These are phyloP conservation scores for Ochromonas danica DNA, from an alignment of 108 stramenopile species.

Conservation along the genomic window DNA sequence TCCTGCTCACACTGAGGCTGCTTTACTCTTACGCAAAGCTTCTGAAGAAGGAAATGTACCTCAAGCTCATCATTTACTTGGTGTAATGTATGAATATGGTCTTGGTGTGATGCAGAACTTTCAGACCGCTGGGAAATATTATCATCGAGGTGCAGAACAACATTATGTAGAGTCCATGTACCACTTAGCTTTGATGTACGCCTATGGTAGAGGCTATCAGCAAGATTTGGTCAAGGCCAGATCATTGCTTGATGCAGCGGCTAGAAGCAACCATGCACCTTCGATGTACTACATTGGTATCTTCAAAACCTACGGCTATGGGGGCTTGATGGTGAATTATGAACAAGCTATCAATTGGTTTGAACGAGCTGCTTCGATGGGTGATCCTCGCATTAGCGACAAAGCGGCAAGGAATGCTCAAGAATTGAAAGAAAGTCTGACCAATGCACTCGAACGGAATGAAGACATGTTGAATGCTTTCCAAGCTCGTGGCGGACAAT, in stretches of 20 bases:
- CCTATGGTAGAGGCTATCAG: constrained; percentile 10
- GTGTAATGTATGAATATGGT: constrained; percentile 27
- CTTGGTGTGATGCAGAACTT: background rate
- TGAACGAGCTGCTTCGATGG: constrained; percentile 19
- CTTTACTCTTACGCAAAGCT: background rate
- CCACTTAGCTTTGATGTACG: constrained; percentile 29
- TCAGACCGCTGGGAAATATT: background rate
- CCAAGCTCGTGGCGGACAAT: no score
- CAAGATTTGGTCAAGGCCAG: background rate
- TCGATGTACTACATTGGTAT: constrained; percentile 30
- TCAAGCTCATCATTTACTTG: constrained; percentile 21
- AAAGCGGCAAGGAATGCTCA: background rate
- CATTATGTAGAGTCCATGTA: constrained; percentile 5
- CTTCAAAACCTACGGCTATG: constrained; percentile 33
- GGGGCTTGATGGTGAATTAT: constrained; percentile 8
- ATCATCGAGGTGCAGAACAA: background rate
- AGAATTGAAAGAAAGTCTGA: background rate
- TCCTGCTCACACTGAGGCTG: constrained; percentile 2
- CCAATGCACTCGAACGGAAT: background rate
- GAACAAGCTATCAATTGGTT: constrained; percentile 31
- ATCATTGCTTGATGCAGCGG: constrained; percentile 8
- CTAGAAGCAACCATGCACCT: constrained; percentile 5
- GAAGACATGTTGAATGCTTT: background rate
- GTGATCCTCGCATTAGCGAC: background rate
- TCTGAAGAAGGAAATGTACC: constrained; percentile 2